phyloP scores from a whole-genome alignment of 441 rosid genomes.

The Adansonia grandidieri region DNA sequence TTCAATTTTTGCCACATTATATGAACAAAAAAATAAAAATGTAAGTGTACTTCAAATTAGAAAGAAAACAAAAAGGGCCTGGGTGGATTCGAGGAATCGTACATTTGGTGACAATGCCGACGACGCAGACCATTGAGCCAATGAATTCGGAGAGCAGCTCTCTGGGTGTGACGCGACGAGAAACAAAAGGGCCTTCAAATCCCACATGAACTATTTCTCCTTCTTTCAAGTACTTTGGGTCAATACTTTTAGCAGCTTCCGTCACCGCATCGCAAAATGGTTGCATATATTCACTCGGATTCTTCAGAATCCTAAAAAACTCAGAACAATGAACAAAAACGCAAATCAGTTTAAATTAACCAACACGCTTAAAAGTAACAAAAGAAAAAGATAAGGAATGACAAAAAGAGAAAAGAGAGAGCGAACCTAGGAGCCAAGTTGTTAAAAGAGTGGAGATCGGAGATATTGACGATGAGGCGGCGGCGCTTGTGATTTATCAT shows the following conservation, averaged over 20 bases:
- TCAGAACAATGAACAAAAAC: constrained; percentile 9
- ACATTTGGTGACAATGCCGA: constrained; percentile 97
- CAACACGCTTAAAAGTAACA: not conserved
- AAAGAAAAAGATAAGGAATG: not conserved
- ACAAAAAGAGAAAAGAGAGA: not conserved
- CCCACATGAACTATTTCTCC: constrained; percentile 85
- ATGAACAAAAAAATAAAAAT: not conserved
- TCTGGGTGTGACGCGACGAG: constrained; percentile 91
- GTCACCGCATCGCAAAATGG: constrained; percentile 91
- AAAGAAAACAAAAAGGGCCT: not conserved
- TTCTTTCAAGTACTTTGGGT: constrained; percentile 80
- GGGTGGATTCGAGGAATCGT: constrained; percentile 18
- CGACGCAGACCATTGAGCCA: constrained; percentile 96
- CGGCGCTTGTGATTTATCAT: constrained; percentile 85
- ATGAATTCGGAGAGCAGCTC: constrained; percentile 92
- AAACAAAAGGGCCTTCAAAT: constrained; percentile 93
- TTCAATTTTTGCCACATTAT: not conserved
- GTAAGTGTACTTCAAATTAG: not conserved
- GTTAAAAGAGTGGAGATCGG: constrained; percentile 78
- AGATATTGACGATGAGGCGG: constrained; percentile 87
- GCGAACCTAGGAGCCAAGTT: constrained; percentile 70
- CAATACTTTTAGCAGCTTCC: constrained; percentile 72
- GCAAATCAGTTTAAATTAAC: not conserved
- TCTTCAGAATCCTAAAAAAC: constrained; percentile 66
- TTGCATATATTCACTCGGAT: constrained; percentile 85